Conservation (phyloP, 331 rosid species). For the Malus hybrid region DNA sequence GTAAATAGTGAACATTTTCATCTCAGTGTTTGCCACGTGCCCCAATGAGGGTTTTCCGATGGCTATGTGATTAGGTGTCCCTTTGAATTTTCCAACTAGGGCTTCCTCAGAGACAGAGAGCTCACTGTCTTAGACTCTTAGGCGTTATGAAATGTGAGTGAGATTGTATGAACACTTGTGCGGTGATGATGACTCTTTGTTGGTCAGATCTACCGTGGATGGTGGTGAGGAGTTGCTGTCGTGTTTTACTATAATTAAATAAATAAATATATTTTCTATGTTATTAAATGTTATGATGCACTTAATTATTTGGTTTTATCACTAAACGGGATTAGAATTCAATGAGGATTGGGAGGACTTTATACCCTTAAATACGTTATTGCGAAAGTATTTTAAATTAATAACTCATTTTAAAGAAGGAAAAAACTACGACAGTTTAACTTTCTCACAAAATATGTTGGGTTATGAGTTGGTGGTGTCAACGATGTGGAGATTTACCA, state of each 20-base stretch:
- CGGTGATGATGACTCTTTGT: not conserved
- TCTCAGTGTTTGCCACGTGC: not conserved
- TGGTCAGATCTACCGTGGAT: not conserved
- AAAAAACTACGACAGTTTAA: no score
- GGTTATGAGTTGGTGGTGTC: no score
- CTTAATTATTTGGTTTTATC: not conserved
- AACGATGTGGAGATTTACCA: no score
- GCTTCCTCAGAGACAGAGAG: not conserved
- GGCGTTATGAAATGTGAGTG: not conserved
- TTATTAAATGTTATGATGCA: not conserved
- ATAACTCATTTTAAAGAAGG: no score
- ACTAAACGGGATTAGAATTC: not conserved
- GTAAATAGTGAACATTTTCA: slow-evolving; percentile 34
- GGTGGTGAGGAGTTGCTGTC: not conserved
- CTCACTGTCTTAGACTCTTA: not conserved
- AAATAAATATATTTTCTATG: no score
- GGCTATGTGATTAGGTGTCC: not conserved
- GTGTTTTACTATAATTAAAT: no score
- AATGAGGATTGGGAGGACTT: not conserved
- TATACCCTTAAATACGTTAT: not conserved
- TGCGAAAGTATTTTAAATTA: not conserved
- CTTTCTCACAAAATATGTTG: no score
- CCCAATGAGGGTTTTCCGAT: not conserved
- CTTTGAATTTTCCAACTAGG: not conserved
- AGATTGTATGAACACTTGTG: not conserved